Conservation (phyloP, 2,329 filamentous ascomycete genomes). For the Shiraia bambusicola region DNA sequence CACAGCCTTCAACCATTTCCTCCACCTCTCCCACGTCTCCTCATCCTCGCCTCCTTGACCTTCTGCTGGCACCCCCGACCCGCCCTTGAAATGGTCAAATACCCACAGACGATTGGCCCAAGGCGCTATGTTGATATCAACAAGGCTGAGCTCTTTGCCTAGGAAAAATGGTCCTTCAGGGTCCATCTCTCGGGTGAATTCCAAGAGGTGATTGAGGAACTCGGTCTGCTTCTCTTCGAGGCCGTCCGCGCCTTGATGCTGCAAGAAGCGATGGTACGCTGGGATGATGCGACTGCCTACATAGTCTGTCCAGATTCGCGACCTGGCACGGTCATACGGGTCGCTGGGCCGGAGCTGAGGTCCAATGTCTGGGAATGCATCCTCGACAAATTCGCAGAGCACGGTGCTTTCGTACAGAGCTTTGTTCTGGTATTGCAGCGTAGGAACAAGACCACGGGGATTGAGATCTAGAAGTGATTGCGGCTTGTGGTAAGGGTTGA, state of each 20-base stretch:
- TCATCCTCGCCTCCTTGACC: slow-evolving; percentile 57
- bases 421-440: slow-evolving; percentile 58
- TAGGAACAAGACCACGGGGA: slow-evolving; percentile 74
- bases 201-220: slow-evolving; percentile 60
- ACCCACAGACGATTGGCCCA: slow-evolving; percentile 73
- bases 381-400: slow-evolving; percentile 75
- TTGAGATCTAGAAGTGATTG: slow-evolving; percentile 69
- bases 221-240: slow-evolving; percentile 57
- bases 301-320: slow-evolving; percentile 74
- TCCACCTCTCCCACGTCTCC: slow-evolving; percentile 64
- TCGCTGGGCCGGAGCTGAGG: slow-evolving; percentile 60
- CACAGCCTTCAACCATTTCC: slow-evolving; percentile 63
- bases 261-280: slow-evolving; percentile 64
- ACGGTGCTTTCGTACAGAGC: slow-evolving; percentile 73
- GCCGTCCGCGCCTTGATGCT: slow-evolving; percentile 40
- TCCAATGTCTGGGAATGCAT: slow-evolving; percentile 60
- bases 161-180: slow-evolving; percentile 66
- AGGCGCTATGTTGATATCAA: slow-evolving; percentile 71
- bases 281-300: slow-evolving; percentile 68
- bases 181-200: slow-evolving; percentile 65
- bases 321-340: slow-evolving; percentile 65
- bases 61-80: slow-evolving; percentile 52
- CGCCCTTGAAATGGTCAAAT: slow-evolving; percentile 72
- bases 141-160: slow-evolving; percentile 62
- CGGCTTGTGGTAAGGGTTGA: slow-evolving; percentile 76